Conservation (phyloP, 2,329 filamentous ascomycete species). For the Aureobasidium sp. region DNA sequence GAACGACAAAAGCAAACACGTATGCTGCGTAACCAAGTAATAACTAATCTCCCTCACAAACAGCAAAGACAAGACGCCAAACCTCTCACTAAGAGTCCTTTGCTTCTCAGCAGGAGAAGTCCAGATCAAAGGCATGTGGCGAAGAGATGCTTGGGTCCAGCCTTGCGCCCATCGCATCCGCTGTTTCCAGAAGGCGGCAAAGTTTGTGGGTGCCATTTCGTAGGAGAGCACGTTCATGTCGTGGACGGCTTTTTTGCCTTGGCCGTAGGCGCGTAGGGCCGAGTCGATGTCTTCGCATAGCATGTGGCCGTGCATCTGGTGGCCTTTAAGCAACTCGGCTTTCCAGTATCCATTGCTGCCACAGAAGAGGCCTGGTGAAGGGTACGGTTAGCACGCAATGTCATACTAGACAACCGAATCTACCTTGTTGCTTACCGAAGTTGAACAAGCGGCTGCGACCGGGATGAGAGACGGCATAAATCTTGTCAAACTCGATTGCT, state of each 20-base stretch:
- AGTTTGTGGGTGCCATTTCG: conserved; percentile 42
- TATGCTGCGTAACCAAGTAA: conserved; percentile 45
- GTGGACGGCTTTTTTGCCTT: conserved; percentile 39
- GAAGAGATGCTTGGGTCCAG: conserved; percentile 43
- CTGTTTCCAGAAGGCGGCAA: conserved; percentile 43
- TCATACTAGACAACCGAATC: neutral
- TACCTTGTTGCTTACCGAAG: conserved; percentile 30
- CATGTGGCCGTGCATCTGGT: conserved; percentile 46
- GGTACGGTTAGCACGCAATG: neutral
- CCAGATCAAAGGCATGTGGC: conserved; percentile 38
- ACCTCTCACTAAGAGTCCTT: conserved; percentile 33
- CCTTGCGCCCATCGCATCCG: conserved; percentile 46
- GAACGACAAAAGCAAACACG: conserved; percentile 40
- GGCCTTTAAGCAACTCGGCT: conserved; percentile 36
- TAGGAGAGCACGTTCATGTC: conserved; percentile 45
- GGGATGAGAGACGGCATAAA: conserved; percentile 46
- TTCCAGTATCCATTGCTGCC: conserved; percentile 46
- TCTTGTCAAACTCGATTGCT: conserved; percentile 46
- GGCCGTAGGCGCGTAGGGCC: conserved; percentile 39
- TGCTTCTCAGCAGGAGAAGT: conserved; percentile 33
- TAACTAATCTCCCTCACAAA: conserved; percentile 42
- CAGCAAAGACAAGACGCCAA: conserved; percentile 41
- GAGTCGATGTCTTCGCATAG: conserved; percentile 47
- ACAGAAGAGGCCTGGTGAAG: conserved; percentile 33
- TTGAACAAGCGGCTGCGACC: conserved; percentile 42